Evolutionary conservation across 441 rosid species (phyloP).

Genomic region (Adansonia rubrostipa): DNA sequence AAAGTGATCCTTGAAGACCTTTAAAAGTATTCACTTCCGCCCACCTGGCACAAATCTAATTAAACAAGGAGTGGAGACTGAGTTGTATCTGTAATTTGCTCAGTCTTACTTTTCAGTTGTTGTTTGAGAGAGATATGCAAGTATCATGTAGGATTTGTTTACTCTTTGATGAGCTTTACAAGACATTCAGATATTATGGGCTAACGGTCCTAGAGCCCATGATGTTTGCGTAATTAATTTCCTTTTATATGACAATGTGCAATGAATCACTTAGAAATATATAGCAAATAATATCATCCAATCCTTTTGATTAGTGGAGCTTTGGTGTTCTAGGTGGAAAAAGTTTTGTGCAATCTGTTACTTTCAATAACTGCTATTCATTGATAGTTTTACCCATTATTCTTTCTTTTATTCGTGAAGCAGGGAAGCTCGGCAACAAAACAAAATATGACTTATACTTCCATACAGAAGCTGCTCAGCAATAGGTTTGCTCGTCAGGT

Average conservation of each 20-base stretch:
- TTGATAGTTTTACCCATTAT: slow-evolving; percentile 1
- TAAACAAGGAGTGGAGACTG: background rate
- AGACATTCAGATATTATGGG: slow-evolving; percentile 19
- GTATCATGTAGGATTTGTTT: background rate
- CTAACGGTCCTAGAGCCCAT: background rate
- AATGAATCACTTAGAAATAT: background rate
- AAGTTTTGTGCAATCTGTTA: background rate
- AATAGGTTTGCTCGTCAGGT: slow-evolving; percentile 93
- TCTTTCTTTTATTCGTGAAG: slow-evolving; percentile 45
- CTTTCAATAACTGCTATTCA: background rate
- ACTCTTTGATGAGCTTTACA: background rate
- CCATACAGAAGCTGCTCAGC: slow-evolving; percentile 74
- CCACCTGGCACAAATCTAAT: slow-evolving; percentile 11
- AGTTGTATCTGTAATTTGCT: background rate
- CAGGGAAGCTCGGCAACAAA: slow-evolving; percentile 42
- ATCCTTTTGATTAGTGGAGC: background rate
- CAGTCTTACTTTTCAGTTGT: slow-evolving; percentile 9
- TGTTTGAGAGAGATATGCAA: slow-evolving; percentile 9
- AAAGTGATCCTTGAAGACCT: background rate
- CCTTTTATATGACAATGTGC: background rate
- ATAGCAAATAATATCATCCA: background rate
- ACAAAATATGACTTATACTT: slow-evolving; percentile 41
- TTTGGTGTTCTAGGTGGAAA: background rate
- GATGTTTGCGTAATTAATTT: background rate
- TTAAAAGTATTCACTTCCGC: background rate